phyloP scores from a whole-genome alignment of 768 basidiomycete genomes.

The Termitomyces sp. region DNA sequence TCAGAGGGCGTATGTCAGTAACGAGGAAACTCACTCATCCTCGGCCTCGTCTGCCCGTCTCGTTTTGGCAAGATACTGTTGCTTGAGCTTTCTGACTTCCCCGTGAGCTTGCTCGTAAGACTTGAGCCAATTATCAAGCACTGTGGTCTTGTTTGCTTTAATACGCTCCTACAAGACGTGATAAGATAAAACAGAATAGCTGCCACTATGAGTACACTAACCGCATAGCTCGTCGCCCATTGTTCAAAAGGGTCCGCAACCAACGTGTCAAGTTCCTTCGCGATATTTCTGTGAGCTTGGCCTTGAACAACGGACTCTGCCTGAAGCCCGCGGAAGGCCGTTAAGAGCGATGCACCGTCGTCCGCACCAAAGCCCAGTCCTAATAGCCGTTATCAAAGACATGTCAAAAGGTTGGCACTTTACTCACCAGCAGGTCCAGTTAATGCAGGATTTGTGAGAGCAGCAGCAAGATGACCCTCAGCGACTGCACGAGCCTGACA shows the following conservation, averaged over 20 bases:
- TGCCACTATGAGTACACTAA: slow-evolving; percentile 22
- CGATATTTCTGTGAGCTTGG: slow-evolving; percentile 65
- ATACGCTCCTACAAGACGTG: slow-evolving; percentile 51
- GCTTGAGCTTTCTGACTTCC: slow-evolving; percentile 72
- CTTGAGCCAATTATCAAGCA: slow-evolving; percentile 65
- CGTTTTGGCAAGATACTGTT: slow-evolving; percentile 72
- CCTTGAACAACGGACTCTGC: slow-evolving; percentile 70
- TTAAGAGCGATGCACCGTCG: slow-evolving; percentile 79
- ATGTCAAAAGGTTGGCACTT: neutral
- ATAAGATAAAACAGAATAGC: slow-evolving; percentile 9
- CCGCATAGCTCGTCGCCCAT: slow-evolving; percentile 79
- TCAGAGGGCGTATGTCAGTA: neutral
- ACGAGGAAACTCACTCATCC: slow-evolving; percentile 71
- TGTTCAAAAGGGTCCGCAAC: slow-evolving; percentile 79
- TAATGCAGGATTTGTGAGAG: slow-evolving; percentile 49
- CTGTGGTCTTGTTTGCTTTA: slow-evolving; percentile 48
- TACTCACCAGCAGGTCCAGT: slow-evolving; percentile 47
- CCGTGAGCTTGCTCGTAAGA: slow-evolving; percentile 67
- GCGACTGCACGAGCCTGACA: slow-evolving; percentile 70
- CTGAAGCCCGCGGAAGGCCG: slow-evolving; percentile 79
- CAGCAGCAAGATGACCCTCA: slow-evolving; percentile 60
- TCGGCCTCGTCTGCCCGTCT: slow-evolving; percentile 88
- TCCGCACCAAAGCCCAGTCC: slow-evolving; percentile 72
- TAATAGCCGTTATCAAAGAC: slow-evolving; percentile 18
- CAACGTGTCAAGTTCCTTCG: slow-evolving; percentile 69